Percentiles rank a stretch among this genome's conserved stretches.
Evolutionary conservation across 2,329 filamentous ascomycete species (phyloP).

Genomic region (Phoma sp.): DNA sequence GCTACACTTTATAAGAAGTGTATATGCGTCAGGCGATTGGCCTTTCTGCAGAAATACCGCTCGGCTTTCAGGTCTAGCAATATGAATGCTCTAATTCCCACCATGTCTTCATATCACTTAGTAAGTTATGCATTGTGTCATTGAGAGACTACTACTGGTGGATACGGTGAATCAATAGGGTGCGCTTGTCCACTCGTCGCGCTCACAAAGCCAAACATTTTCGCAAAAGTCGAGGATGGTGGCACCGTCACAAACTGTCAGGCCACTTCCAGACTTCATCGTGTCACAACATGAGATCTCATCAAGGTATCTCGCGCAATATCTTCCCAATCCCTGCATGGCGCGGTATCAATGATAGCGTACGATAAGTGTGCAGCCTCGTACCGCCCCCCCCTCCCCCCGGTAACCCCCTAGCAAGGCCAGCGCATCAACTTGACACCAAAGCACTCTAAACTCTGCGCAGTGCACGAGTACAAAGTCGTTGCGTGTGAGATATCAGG

Average conservation of each 20-base stretch:
- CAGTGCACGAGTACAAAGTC: not conserved
- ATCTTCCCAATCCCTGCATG: not conserved
- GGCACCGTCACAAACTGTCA: slow-evolving; percentile 8
- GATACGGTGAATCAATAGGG: no score
- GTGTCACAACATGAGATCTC: slow-evolving; percentile 9
- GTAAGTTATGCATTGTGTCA: no score
- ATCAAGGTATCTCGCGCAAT: slow-evolving; percentile 9
- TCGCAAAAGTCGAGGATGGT: slow-evolving; percentile 3
- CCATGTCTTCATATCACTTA: no score
- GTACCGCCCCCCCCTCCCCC: not conserved
- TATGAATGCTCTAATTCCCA: slow-evolving; percentile 22
- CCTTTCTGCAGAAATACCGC: slow-evolving; percentile 33
- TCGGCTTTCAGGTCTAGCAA: slow-evolving; percentile 31
- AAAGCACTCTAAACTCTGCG: not conserved
- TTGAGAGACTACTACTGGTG: no score
- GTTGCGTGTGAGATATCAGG: slow-evolving; percentile 1
- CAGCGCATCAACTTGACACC: slow-evolving; percentile 2
- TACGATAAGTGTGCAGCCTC: slow-evolving; percentile 7
- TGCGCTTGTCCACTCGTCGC: not conserved
- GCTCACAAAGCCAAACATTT: not conserved
- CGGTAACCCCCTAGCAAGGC: not conserved
- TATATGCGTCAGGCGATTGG: slow-evolving; percentile 17
- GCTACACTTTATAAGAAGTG: slow-evolving; percentile 42
- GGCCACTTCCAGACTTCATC: slow-evolving; percentile 7
- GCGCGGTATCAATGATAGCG: slow-evolving; percentile 1